phyloP scores from a whole-genome alignment of 2,329 filamentous ascomycete genomes.

The Aspergillus spinulosporus region DNA sequence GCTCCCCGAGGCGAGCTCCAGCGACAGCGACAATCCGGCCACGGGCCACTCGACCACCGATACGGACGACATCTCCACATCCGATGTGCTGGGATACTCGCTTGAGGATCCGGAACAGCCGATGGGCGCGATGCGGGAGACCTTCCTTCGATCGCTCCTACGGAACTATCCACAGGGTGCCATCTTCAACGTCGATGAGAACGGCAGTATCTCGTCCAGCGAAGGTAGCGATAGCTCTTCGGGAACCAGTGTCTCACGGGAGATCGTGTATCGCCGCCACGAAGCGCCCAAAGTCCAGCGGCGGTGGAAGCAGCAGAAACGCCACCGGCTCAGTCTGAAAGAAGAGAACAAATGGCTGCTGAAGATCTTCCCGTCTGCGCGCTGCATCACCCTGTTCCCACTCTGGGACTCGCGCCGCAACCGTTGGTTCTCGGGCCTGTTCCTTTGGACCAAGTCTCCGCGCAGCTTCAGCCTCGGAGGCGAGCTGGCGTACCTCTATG shows the following conservation, averaged over 20 bases:
- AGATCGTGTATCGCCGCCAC: conserved; percentile 5
- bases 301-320: conserved; percentile 17
- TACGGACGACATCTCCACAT: background rate
- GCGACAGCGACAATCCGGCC: conserved; percentile 6
- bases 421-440: conserved; percentile 32
- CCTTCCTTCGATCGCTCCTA: conserved; percentile 23
- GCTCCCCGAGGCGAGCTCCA: background rate
- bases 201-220: conserved; percentile 24
- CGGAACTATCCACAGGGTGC: conserved; percentile 30
- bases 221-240: conserved; percentile 23
- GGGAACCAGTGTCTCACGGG: background rate
- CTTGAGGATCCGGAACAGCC: conserved; percentile 19
- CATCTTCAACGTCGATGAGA: conserved; percentile 29
- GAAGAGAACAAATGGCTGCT: conserved; percentile 25
- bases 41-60: background rate
- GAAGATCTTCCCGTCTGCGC: conserved; percentile 26
- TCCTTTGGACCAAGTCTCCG: conserved; percentile 34
- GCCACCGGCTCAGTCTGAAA: conserved; percentile 17
- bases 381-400: conserved; percentile 33
- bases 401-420: conserved; percentile 34
- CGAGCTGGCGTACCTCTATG: conserved; percentile 32
- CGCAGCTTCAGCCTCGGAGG: conserved; percentile 27
- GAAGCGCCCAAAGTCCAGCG: background rate
- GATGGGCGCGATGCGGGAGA: conserved; percentile 16
- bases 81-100: conserved; percentile 21